phyloP scores from a whole-genome alignment of 2,329 filamentous ascomycete species.

The Fusarium miscanthi region DNA sequence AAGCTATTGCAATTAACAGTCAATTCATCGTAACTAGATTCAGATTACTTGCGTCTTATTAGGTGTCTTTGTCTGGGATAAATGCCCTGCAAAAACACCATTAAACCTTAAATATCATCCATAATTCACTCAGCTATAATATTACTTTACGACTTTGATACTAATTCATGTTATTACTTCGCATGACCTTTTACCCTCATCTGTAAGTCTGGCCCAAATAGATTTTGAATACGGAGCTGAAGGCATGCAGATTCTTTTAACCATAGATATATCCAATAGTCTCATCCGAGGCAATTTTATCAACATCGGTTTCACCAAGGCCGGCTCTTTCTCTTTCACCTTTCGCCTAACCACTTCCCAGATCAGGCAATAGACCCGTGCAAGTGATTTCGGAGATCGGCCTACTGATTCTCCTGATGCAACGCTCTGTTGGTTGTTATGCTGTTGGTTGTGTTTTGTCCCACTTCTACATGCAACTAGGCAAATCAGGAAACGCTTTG shows the following conservation, averaged over 20 bases:
- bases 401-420: not conserved
- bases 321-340: not conserved
- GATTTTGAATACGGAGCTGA: fast-evolving
- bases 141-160: fast-evolving
- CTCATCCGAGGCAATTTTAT: not conserved
- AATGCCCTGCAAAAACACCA: fast-evolving
- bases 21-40: fast-evolving
- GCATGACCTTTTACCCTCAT: fast-evolving
- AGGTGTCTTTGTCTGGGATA: fast-evolving
- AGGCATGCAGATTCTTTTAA: not conserved
- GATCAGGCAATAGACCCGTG: fast-evolving
- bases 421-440: constrained; percentile 12
- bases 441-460: constrained; percentile 8
- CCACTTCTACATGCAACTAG: constrained; percentile 11
- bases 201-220: fast-evolving
- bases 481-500: not conserved
- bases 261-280: not conserved
- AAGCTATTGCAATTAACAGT: fast-evolving
- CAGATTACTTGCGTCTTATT: fast-evolving
- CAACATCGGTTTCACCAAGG: fast-evolving
- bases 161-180: fast-evolving
- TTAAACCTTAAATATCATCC: not conserved
- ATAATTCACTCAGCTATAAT: not conserved
- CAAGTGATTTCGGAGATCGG: fast-evolving
- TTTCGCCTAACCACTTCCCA: not conserved